Evolutionary conservation across 2,329 filamentous ascomycete species (phyloP).

Genomic region (Penicillium sp.): DNA sequence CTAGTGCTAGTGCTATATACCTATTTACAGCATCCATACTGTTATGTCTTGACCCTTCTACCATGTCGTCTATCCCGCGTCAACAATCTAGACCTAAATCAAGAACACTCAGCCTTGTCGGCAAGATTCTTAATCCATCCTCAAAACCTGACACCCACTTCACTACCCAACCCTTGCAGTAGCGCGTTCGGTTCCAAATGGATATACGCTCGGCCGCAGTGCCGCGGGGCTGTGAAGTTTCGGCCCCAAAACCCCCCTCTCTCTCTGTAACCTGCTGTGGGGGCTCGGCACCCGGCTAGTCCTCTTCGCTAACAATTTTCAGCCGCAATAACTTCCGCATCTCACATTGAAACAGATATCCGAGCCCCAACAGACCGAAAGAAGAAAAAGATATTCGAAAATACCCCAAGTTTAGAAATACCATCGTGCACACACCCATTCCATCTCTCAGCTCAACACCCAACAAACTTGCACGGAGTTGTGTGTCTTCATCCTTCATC

Average conservation of each 20-base stretch:
- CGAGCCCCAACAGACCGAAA: not conserved
- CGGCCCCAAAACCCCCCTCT: not conserved
- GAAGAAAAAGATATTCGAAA: not conserved
- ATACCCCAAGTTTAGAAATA: not conserved
- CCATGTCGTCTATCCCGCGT: not conserved
- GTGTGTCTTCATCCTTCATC: not conserved
- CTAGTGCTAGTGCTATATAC: slow-evolving; percentile 3
- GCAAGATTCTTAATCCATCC: not conserved
- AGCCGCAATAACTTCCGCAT: not conserved
- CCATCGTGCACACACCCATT: not conserved
- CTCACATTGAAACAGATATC: not conserved
- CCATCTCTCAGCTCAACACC: not conserved
- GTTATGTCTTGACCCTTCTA: not conserved
- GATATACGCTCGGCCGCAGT: not conserved
- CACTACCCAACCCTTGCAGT: not conserved
- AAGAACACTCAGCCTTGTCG: not conserved
- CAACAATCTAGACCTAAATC: not conserved
- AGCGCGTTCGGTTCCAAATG: not conserved
- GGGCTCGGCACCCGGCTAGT: not conserved
- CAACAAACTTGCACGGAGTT: not conserved
- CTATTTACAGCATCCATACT: slow-evolving; percentile 7
- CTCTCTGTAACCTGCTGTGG: not conserved
- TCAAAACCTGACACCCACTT: not conserved
- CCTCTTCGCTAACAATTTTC: slow-evolving; percentile 1
- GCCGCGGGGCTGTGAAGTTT: slow-evolving; percentile 2